Base-by-base conservation (phyloP, 345 rosid species). In the Salix dunnii region DNA sequence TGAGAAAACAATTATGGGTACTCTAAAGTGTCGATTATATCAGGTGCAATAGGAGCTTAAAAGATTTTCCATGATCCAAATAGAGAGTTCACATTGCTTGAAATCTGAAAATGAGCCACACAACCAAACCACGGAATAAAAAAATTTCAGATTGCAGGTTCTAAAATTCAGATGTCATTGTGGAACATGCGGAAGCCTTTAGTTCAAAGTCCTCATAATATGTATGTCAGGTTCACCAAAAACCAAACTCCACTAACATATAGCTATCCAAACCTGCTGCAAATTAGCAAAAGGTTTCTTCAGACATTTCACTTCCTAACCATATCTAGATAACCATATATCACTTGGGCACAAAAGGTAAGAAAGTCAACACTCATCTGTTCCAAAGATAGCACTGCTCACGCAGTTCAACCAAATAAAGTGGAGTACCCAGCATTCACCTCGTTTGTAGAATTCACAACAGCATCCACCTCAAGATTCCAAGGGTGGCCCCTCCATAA, bases 391-490 rank as follows among this genome's bases (percentile, higher is more conserved):
- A 33, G 27, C 67, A 23, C 43, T 72, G 7, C 27, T 42, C 13
- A 18, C 3, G 61, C 17, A 69, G 61, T 58, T 58, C 8, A 73
- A 42, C 35, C 74, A 43, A 43, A 36, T 43, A 12, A 77, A 7
- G 18, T 8, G 30, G 53, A 71, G 30, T 51, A 48, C 1, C 12
- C 27, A 62, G 72, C 73, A 75, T 78, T 90, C 70, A 89, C 99
- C 98, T 96, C 99, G 81, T 93, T 96, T 9, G 99, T 90, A 18
- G 99, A 92, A 81, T 96, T 96, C 67, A 96, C 99, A 80, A 96
- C 98, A 74, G 97, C 97, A 87, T 96, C 98, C 35, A 96, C 98
- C 83, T 92, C 97, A 48, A 96, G 92, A 89, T 89, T 96, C 99
- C 99, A 96, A 0, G 99, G 99, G 79, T 85, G 86, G 65, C 98